Base-by-base conservation (phyloP, 805 yeast genomes). In the Yarrowia porcina region DNA sequence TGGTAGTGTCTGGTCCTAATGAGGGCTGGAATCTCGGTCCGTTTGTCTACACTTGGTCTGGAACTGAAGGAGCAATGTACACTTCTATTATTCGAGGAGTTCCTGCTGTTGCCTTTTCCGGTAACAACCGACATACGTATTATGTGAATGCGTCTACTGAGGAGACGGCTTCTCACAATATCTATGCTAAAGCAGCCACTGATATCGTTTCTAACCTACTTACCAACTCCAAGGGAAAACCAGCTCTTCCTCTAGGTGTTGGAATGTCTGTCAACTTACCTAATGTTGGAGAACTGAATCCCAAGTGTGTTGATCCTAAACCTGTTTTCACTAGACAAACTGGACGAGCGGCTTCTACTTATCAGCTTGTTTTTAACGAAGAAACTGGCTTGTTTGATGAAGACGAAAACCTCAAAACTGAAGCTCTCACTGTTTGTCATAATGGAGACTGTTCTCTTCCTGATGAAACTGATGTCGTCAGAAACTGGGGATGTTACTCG, bases 1-100 rank as follows among this genome's bases (percentile, higher is more conserved):
- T 80, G 66, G 76, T 80, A 35, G 75, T 80, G 36, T 68, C 77
- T 56, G 82, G 83, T 61, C 82, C 82, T 47, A 76, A 79, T 65
- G 80, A 77, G 68, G 80, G 81, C 64, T 69, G 74, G 59, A 79
- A 79, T 67, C 65, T 73, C 54, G 79, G 81, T 17, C 77, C 80
- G 52, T 56, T 56, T 15, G 74, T 64, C 65, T 71, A 65, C 65
- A 76, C 79, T 45, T 62, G 73, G 27, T 74, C 78, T 20, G 81
- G 80, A 67, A 77, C 81, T 27, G 72, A 74, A 64, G 80, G 79
- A 67, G 80, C 80, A 42, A 70, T 79, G 47, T 77, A 77, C 68
- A 72, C 70, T 63, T 67, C 79, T 49, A 73, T 76, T 54, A 74
- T 76, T 69, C 69, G 79, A 66, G 76, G 76, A 28, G 41, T 73